Evolutionary conservation across 176 grass and related monocot species (phyloP).

Genomic region (Cenchrus americanus): DNA sequence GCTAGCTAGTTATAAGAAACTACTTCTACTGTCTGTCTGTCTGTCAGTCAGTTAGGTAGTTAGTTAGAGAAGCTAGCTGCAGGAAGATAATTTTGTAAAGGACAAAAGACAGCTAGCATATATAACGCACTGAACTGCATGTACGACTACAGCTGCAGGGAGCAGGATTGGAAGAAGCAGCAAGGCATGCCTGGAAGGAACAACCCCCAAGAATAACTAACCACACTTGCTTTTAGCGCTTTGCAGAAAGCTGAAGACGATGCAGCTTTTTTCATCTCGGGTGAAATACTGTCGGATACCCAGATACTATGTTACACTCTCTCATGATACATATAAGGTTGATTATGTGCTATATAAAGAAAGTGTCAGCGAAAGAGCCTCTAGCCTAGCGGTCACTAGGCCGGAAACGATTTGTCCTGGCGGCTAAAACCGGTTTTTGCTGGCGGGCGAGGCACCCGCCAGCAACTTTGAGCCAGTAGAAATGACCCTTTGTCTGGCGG

Average conservation of each 20-base stretch:
- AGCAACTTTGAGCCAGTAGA: no score
- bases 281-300: slow-evolving; percentile 58
- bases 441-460: no score
- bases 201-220: slow-evolving; percentile 61
- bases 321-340: neutral
- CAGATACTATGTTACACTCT: neutral
- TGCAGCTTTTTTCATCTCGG: slow-evolving; percentile 47
- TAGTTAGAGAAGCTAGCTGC: neutral
- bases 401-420: no score
- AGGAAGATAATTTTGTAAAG: slow-evolving; percentile 18
- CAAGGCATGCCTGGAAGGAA: slow-evolving; percentile 37
- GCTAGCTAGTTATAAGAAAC: neutral
- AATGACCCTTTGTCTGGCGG: no score
- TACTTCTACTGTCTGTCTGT: neutral
- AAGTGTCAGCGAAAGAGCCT: no score
- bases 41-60: neutral
- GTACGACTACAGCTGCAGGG: neutral
- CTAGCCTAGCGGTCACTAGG: no score
- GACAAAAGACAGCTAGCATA: slow-evolving; percentile 21
- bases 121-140: slow-evolving; percentile 21
- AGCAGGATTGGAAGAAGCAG: slow-evolving; percentile 35
- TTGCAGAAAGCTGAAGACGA: slow-evolving; percentile 43
- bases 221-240: slow-evolving; percentile 51
- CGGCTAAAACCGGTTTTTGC: no score
- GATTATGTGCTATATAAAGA: neutral